Evolutionary conservation across 768 basidiomycete genomes (phyloP), one percentile per base, ranked within the genome.

Genomic region (Russula sp.): DNA sequence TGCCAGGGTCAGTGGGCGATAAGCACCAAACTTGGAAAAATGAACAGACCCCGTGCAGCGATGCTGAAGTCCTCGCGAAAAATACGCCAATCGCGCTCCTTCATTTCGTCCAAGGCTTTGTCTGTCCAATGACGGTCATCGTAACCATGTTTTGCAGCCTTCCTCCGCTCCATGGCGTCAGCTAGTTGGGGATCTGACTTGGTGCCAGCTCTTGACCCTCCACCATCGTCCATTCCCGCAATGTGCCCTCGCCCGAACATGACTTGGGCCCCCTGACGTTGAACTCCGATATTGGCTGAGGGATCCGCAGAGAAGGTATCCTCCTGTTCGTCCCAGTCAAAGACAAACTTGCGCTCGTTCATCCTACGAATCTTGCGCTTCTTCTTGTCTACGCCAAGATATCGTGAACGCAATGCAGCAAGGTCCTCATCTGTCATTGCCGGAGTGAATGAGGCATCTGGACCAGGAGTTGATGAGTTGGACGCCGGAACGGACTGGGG

Each of bases 61-160:
- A 99, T 99, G 71, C 89, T 95, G 78, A 96, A 99, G 76, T 99
- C 97, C 76, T 98, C 97, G 66, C 95, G 80, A 79, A 99, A 98
- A 73, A 99, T 99, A 71, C 97, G 86, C 97, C 97, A 99, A 74
- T 99, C 97, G 54, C 97, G 82, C 71, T 98, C 97, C 73, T 90
- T 93, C 88, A 99, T 98, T 76, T 98, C 94, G 3, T 81, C 74
- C 48, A 98, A 78, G 1, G 88, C 84, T 75, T 99, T 99, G 18
- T 98, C 95, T 0, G 92, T 89, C 97, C 97, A 99, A 78, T 99
- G 97, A 63, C 95, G 81, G 74, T 98, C 97, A 73, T 98, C 96
- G 59, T 91, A 79, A 5, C 90, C 91, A 53, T 83, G 79, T 77
- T 90, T 90, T 63, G 84, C 84, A 13, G 93, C 92, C 73, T 84